Base-by-base conservation (phyloP, 78 protist genomes). In the Paulinella micropora region DNA sequence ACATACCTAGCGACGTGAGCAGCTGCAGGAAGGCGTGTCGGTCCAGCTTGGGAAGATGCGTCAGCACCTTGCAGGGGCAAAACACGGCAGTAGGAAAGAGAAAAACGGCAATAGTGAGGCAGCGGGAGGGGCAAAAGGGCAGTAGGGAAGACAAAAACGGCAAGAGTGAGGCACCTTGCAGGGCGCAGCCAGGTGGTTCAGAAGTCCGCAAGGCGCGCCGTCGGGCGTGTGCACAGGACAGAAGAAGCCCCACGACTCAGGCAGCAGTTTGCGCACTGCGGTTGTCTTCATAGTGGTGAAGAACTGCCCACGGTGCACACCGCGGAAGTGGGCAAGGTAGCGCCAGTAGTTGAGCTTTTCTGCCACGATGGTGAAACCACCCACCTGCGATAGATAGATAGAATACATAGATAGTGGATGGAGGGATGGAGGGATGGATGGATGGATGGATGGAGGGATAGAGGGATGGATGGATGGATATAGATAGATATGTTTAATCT, bases 181-280 rank as follows among this genome's bases (percentile, higher is more conserved):
- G 4, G 34, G 37, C 31, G 41, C 26, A 0, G 98, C 41, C 38
- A 98, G 87, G 88, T 98, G 99, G 91, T 96, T 96, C 34, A 97
- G 88, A 35, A 98, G 93, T 39, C 99, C 99, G 86, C 99, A 98
- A 34, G 99, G 98, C 34, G 37, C 86, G 29, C 99, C 99, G 87
- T 98, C 99, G 39, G 99, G 99, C 1, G 99, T 98, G 96, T 98
- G 99, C 34, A 98, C 99, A 39, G 99, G 99, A 91, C 99, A 98
- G 32, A 98, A 35, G 94, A 96, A 98, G 82, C 99, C 92, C 96
- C 96, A 98, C 6, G 95, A 64, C 77, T 97, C 99, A 34, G 98
- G 98, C 88, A 94, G 93, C 84, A 97, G 93, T 91, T 95, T 95
- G 38, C 99, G 94, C 64, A 95, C 96, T 26, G 93, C 32, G 23